A percentile compares a stretch with the other conserved stretches of the same genome.
Evolutionary conservation across 176 grass and related monocot species (phyloP).

Genomic region (Aegilops sharonensis): DNA sequence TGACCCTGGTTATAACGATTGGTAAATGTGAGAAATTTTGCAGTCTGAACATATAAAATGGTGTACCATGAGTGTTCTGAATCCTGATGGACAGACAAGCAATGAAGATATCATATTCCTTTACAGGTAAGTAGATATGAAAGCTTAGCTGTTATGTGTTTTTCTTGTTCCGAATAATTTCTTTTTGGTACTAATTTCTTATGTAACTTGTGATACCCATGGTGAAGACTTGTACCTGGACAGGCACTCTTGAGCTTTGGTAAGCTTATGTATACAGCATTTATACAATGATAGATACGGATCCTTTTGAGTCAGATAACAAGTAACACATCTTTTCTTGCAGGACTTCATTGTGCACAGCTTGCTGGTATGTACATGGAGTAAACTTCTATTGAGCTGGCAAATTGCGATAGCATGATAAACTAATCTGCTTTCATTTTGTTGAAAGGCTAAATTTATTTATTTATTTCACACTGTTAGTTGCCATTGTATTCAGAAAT

Average conservation of each 20-base stretch:
- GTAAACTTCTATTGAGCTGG: conserved; percentile 15
- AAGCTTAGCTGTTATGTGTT: conserved; percentile 13
- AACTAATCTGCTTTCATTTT: not conserved
- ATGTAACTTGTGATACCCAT: conserved; percentile 25
- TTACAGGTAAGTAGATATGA: conserved; percentile 54
- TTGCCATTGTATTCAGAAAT: not conserved
- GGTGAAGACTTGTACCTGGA: conserved; percentile 86
- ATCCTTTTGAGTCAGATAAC: not conserved
- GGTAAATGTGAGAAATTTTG: conserved; percentile 23
- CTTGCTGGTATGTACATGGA: conserved; percentile 75
- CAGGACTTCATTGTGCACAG: conserved; percentile 88
- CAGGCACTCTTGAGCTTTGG: conserved; percentile 88
- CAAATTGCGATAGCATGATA: not conserved
- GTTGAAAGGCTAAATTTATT: not conserved
- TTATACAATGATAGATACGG: not conserved
- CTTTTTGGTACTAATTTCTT: conserved; percentile 28
- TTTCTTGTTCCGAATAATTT: not conserved
- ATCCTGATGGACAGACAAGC: conserved; percentile 60
- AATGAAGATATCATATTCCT: conserved; percentile 83
- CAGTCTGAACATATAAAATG: conserved; percentile 95
- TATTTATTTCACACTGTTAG: conserved; percentile 1
- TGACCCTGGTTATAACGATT: not conserved
- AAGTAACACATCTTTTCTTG: conserved; percentile 36
- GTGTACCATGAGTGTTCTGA: conserved; percentile 86
- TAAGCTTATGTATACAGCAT: conserved; percentile 34